These are phyloP conservation scores for Tremellales sp. DNA, from an alignment of 1,284 basidiomycete species.

Conservation along the genomic window DNA sequence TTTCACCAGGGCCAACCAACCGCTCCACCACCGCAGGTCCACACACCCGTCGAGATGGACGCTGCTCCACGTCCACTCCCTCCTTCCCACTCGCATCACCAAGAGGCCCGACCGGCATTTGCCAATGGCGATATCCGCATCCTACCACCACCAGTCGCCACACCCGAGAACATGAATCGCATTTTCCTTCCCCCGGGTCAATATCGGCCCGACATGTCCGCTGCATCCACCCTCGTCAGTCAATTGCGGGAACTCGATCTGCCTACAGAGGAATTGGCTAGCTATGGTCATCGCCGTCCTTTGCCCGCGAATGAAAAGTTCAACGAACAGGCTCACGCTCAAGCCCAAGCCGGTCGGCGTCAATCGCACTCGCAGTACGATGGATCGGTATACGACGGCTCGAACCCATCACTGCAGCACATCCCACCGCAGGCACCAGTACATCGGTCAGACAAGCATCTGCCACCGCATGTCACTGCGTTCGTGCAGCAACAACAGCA, in stretches of 20 bases:
- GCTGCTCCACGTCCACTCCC: slow-evolving; percentile 58
- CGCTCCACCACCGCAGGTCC: slow-evolving; percentile 26
- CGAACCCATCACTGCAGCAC: slow-evolving; percentile 20
- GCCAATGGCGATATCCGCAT: slow-evolving; percentile 43
- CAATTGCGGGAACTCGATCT: slow-evolving; percentile 48
- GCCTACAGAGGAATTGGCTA: slow-evolving; percentile 47
- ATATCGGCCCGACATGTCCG: slow-evolving; percentile 6
- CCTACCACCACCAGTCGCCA: slow-evolving; percentile 44
- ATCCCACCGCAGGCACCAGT: slow-evolving; percentile 6
- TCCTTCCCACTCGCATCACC: slow-evolving; percentile 59
- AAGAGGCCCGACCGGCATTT: slow-evolving; percentile 32
- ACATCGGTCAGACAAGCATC: not conserved
- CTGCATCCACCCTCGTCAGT: slow-evolving; percentile 44
- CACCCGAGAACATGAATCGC: slow-evolving; percentile 34
- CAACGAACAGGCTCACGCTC: not conserved
- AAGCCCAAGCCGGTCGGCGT: not conserved
- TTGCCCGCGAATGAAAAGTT: slow-evolving; percentile 4
- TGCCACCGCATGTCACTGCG: slow-evolving; percentile 1
- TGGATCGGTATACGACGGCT: slow-evolving; percentile 22
- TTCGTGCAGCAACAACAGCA: slow-evolving; percentile 14
- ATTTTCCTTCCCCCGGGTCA: slow-evolving; percentile 23
- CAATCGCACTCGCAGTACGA: slow-evolving; percentile 14
- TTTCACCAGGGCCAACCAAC: slow-evolving; percentile 44
- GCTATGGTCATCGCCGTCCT: slow-evolving; percentile 40
- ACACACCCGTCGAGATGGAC: slow-evolving; percentile 42